Conservation (phyloP, 2,329 filamentous ascomycete genomes). For the Graphiopsis chlorocephala region DNA sequence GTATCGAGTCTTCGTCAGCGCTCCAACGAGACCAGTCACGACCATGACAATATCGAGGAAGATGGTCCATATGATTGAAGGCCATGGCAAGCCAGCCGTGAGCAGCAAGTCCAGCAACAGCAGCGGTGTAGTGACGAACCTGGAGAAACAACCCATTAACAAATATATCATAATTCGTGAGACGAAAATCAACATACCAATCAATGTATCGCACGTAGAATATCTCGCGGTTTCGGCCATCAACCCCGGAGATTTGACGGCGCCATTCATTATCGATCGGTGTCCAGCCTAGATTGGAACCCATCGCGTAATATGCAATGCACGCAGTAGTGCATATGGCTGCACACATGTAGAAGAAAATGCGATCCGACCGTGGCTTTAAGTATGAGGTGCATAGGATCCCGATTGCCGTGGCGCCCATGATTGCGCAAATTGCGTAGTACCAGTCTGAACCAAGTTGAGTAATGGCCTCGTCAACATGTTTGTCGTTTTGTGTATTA, state of each 20-base stretch:
- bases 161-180: not conserved
- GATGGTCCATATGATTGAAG: slow-evolving; percentile 58
- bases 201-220: slow-evolving; percentile 64
- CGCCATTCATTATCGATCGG: slow-evolving; percentile 59
- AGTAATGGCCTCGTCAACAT: slow-evolving; percentile 58
- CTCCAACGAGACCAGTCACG: slow-evolving; percentile 59
- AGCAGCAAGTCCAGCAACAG: slow-evolving; percentile 60
- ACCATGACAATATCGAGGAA: slow-evolving; percentile 63
- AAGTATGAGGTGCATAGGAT: slow-evolving; percentile 50
- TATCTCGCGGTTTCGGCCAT: slow-evolving; percentile 54
- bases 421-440: slow-evolving; percentile 56
- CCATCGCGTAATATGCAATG: slow-evolving; percentile 63
- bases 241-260: slow-evolving; percentile 40
- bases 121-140: slow-evolving; percentile 53
- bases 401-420: slow-evolving; percentile 50
- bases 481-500: slow-evolving; percentile 45
- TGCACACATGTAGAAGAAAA: slow-evolving; percentile 60
- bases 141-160: not conserved
- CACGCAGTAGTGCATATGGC: slow-evolving; percentile 53
- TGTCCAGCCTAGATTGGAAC: slow-evolving; percentile 58
- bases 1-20: slow-evolving; percentile 57
- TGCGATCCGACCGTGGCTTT: slow-evolving; percentile 50
- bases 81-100: slow-evolving; percentile 59
- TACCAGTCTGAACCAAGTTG: slow-evolving; percentile 60
- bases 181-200: slow-evolving; percentile 41